Evolutionary conservation across 2,329 filamentous ascomycete genomes (phyloP).

Genomic region (Alternaria ethzedia): DNA sequence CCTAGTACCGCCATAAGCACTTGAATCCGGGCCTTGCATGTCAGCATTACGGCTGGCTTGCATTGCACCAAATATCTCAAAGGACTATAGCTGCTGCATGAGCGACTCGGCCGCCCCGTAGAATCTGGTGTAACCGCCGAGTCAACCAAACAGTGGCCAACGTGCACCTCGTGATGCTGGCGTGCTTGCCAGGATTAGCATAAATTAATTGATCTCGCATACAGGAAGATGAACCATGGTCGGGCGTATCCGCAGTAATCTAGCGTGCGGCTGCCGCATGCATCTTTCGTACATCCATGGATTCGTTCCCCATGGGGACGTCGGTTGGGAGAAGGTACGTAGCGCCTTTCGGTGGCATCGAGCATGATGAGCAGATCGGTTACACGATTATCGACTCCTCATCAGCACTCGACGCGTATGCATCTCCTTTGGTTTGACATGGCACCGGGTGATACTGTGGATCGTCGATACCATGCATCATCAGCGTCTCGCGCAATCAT

Average conservation of each 20-base stretch:
- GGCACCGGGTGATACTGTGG: not conserved
- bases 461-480: not conserved
- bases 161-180: not conserved
- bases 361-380: not conserved
- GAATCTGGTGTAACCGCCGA: not conserved
- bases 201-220: not conserved
- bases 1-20: not conserved
- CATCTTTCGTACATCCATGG: not conserved
- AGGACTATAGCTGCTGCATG: not conserved
- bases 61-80: not conserved
- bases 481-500: not conserved
- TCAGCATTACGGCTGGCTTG: not conserved
- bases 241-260: not conserved
- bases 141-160: not conserved
- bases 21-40: not conserved
- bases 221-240: not conserved
- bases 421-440: not conserved
- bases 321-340: not conserved
- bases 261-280: not conserved
- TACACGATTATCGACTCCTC: not conserved
- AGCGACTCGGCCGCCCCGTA: not conserved
- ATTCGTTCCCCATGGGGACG: not conserved
- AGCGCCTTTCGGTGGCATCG: not conserved
- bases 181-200: not conserved
- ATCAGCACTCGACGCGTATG: not conserved